Conservation (phyloP, 1,284 basidiomycete species). For the Ceratobasidium sp. region DNA sequence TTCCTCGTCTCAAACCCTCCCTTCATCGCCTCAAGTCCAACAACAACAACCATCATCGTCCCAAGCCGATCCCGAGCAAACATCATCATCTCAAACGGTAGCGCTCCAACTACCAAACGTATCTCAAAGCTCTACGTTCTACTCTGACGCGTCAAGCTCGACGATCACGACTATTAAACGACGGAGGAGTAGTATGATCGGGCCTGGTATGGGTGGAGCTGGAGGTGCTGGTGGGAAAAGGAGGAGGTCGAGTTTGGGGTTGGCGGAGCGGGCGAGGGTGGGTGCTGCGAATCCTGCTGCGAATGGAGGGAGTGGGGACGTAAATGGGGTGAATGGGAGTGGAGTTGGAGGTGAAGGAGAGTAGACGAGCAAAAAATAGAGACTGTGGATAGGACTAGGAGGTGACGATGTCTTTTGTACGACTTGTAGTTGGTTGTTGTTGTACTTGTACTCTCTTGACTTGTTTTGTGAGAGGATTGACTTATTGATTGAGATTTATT, state of each 20-base stretch:
- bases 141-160: not conserved
- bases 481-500: too few species aligned
- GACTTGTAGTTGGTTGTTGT: too few species aligned
- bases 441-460: too few species aligned
- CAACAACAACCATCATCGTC: not conserved
- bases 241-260: conserved; percentile 16
- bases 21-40: not conserved
- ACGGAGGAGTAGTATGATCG: conserved; percentile 17
- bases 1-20: not conserved
- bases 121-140: not conserved
- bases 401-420: too few species aligned
- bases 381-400: too few species aligned
- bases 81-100: not conserved
- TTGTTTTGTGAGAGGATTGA: too few species aligned
- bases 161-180: conserved; percentile 14
- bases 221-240: not conserved
- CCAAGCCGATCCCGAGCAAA: not conserved
- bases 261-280: conserved; percentile 28
- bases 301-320: not conserved
- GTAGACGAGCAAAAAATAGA: too few species aligned
- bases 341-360: not conserved
- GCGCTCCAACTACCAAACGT: not conserved
- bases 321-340: not conserved
- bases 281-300: not conserved
- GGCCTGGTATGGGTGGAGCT: not conserved